These are phyloP conservation scores for Cutaneotrichosporon sp. DNA, from an alignment of 1,284 basidiomycete genomes.

Conservation along the genomic window DNA sequence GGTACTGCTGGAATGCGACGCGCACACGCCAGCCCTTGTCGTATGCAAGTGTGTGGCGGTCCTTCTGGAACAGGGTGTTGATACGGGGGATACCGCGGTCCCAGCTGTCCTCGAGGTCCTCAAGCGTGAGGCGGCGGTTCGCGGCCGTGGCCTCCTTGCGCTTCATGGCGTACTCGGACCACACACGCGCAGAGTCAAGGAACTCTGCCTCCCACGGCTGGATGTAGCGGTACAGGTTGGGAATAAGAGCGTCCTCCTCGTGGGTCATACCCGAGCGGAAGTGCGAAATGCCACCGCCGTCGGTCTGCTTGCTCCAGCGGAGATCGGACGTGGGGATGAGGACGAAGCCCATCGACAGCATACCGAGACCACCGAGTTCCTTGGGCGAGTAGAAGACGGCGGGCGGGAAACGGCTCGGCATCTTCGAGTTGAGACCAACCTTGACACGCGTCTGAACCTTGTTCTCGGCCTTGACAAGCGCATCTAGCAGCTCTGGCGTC, in stretches of 20 bases:
- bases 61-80: conserved; percentile 64
- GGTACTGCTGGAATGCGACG: conserved; percentile 97
- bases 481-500: conserved; percentile 90
- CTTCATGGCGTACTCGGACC: conserved; percentile 99
- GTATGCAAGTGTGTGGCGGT: conserved; percentile 92
- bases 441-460: conserved; percentile 99
- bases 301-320: conserved; percentile 97
- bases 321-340: conserved; percentile 96
- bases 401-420: conserved; percentile 97
- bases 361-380: conserved; percentile 94
- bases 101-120: conserved; percentile 96
- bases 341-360: conserved; percentile 99
- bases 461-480: conserved; percentile 94
- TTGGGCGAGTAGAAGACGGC: conserved; percentile 96
- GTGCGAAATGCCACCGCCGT: conserved; percentile 85
- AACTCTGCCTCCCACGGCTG: conserved; percentile 99
- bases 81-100: conserved; percentile 81
- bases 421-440: conserved; percentile 97
- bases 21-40: conserved; percentile 95
- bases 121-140: conserved; percentile 91
- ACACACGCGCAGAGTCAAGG: conserved; percentile 94
- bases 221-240: conserved; percentile 95
- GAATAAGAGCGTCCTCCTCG: conserved; percentile 90
- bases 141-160: conserved; percentile 97
- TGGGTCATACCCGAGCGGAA: conserved; percentile 97